phyloP scores from a whole-genome alignment of 371 early-diverging fungal species.

The Mortierella sp. region DNA sequence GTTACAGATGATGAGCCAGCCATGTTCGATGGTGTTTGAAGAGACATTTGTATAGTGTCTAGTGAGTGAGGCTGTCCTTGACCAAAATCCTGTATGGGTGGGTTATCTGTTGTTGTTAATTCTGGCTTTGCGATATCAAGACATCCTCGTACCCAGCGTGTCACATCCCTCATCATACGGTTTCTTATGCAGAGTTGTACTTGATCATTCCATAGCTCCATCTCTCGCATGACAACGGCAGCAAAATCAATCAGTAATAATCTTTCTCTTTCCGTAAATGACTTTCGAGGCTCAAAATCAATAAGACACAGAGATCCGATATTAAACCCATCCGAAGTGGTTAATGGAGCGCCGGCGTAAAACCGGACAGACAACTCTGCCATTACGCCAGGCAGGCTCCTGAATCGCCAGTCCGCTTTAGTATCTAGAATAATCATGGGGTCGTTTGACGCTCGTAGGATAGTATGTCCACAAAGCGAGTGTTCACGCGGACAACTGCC shows the following conservation, averaged over 20 bases:
- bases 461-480: slow-evolving; percentile 54
- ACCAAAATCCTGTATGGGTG: neutral
- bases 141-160: slow-evolving; percentile 56
- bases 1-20: slow-evolving; percentile 5
- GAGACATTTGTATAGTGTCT: slow-evolving; percentile 3
- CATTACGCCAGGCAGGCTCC: slow-evolving; percentile 28
- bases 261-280: slow-evolving; percentile 35
- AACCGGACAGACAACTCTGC: slow-evolving; percentile 38
- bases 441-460: slow-evolving; percentile 44
- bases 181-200: slow-evolving; percentile 54
- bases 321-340: slow-evolving; percentile 52
- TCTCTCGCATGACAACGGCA: slow-evolving; percentile 57
- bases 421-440: slow-evolving; percentile 56
- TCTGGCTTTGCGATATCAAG: slow-evolving; percentile 27
- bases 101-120: neutral
- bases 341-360: slow-evolving; percentile 57
- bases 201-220: slow-evolving; percentile 60
- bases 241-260: slow-evolving; percentile 54
- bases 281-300: slow-evolving; percentile 35
- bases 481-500: slow-evolving; percentile 20
- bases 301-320: slow-evolving; percentile 56
- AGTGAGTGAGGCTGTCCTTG: neutral
- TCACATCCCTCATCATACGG: slow-evolving; percentile 55
- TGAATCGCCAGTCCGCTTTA: slow-evolving; percentile 55
- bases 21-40: slow-evolving; percentile 11